Evolutionary conservation across 2,329 filamentous ascomycete genomes (phyloP).

Genomic region (Elsinoe australis): DNA sequence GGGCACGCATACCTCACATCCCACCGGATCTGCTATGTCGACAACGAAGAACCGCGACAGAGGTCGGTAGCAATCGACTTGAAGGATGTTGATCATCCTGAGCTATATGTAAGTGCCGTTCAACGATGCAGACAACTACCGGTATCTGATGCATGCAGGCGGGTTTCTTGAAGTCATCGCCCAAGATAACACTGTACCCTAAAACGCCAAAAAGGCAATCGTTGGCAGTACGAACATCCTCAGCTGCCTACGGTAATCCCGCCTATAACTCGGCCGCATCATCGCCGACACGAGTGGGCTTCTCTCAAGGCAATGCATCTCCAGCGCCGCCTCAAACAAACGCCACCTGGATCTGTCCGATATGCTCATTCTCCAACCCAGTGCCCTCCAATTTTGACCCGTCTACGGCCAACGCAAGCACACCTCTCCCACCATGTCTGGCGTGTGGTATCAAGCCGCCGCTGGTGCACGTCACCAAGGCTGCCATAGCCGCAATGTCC

Average conservation of each 20-base stretch:
- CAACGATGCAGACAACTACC: slow-evolving; percentile 16
- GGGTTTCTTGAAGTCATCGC: slow-evolving; percentile 87
- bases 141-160: slow-evolving; percentile 49
- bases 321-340: slow-evolving; percentile 44
- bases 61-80: slow-evolving; percentile 79
- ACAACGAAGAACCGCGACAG: slow-evolving; percentile 75
- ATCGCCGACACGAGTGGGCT: slow-evolving; percentile 38
- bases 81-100: slow-evolving; percentile 81
- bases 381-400: slow-evolving; percentile 92
- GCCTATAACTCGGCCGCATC: slow-evolving; percentile 44
- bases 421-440: slow-evolving; percentile 75
- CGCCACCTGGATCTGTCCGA: slow-evolving; percentile 91
- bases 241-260: slow-evolving; percentile 37
- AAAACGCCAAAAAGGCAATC: slow-evolving; percentile 65
- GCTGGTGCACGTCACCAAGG: slow-evolving; percentile 74
- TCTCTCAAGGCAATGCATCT: slow-evolving; percentile 33
- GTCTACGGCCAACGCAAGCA: slow-evolving; percentile 67
- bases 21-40: slow-evolving; percentile 90
- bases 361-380: slow-evolving; percentile 90
- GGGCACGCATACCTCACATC: slow-evolving; percentile 95
- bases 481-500: slow-evolving; percentile 67
- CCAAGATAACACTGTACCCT: slow-evolving; percentile 83
- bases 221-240: slow-evolving; percentile 48
- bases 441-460: slow-evolving; percentile 91
- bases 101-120: slow-evolving; percentile 62